Conservation (phyloP, 2,329 filamentous ascomycete species). For the Colletotrichum phormii region DNA sequence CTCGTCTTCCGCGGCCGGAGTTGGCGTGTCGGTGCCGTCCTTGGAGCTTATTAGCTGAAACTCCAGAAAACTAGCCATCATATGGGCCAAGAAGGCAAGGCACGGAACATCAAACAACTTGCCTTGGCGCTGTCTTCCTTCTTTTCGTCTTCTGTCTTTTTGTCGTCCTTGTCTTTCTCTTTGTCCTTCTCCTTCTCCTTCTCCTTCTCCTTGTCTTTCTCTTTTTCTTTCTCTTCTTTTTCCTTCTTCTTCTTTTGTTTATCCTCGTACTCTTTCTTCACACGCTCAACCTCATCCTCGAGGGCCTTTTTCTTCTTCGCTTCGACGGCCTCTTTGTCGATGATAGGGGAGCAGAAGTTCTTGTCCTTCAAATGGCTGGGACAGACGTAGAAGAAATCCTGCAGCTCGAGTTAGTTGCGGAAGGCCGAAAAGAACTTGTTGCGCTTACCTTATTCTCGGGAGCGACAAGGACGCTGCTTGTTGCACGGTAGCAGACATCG, state of each 20-base stretch:
- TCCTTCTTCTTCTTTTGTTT: constrained; percentile 76
- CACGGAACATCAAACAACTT: constrained; percentile 29
- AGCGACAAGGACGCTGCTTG: constrained; percentile 87
- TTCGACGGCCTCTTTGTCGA: constrained; percentile 75
- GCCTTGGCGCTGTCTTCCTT: constrained; percentile 45
- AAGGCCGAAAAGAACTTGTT: neutral
- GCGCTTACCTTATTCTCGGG: constrained; percentile 82
- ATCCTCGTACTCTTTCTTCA: constrained; percentile 84
- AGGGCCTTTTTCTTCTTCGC: constrained; percentile 74
- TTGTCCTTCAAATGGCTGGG: constrained; percentile 83
- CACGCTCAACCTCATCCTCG: constrained; percentile 71
- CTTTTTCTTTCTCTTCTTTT: constrained; percentile 61
- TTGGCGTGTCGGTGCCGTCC: constrained; percentile 50
- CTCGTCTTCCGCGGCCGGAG: constrained; percentile 68
- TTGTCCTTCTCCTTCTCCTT: constrained; percentile 60
- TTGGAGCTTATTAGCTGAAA: constrained; percentile 51
- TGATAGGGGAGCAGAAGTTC: constrained; percentile 81
- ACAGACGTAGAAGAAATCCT: constrained; percentile 95
- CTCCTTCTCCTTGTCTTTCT: constrained; percentile 51
- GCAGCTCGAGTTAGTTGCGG: neutral
- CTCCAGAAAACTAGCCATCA: neutral
- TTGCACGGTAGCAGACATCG: constrained; percentile 91
- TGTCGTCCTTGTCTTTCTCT: constrained; percentile 56
- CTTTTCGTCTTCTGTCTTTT: constrained; percentile 49
- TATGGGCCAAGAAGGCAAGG: neutral